phyloP scores from a whole-genome alignment of 2,329 filamentous ascomycete genomes.

The Chaetomium strumarium region DNA sequence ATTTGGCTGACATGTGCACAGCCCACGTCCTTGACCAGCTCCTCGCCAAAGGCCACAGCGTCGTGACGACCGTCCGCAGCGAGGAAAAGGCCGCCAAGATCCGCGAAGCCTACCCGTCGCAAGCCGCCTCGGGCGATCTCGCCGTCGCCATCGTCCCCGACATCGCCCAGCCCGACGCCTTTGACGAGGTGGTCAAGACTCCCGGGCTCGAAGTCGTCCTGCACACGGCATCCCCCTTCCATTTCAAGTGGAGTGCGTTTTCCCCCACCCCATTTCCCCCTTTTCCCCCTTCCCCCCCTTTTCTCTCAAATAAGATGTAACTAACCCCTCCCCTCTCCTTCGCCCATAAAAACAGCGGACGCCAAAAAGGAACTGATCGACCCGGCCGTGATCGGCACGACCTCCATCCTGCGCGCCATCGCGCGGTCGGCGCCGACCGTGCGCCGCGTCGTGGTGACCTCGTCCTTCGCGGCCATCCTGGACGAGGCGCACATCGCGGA shows the following conservation, averaged over 20 bases:
- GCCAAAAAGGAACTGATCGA: constrained; percentile 49
- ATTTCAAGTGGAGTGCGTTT: constrained; percentile 42
- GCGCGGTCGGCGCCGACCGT: constrained; percentile 53
- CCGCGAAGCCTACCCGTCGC: constrained; percentile 41
- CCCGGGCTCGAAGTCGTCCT: constrained; percentile 50
- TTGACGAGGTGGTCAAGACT: constrained; percentile 55
- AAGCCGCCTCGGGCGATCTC: constrained; percentile 37
- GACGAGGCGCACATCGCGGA: constrained; percentile 34
- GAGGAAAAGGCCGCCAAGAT: constrained; percentile 49
- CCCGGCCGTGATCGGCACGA: constrained; percentile 54
- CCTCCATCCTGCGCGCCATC: constrained; percentile 66
- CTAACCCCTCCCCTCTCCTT: not conserved
- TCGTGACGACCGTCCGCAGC: constrained; percentile 51
- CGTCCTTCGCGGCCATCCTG: constrained; percentile 50
- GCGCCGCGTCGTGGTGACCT: constrained; percentile 62
- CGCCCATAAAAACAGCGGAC: constrained; percentile 35
- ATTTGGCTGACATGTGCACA: constrained; percentile 22
- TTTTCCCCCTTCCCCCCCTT: no score
- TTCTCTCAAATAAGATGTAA: not conserved
- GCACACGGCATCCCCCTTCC: constrained; percentile 57
- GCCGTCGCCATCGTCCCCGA: constrained; percentile 63
- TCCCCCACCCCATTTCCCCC: not conserved
- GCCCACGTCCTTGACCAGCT: constrained; percentile 52
- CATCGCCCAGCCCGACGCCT: constrained; percentile 67
- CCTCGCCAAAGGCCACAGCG: constrained; percentile 43